These are phyloP conservation scores for Sicyos edulis DNA, from an alignment of 306 rosid species.

Conservation along the genomic window DNA sequence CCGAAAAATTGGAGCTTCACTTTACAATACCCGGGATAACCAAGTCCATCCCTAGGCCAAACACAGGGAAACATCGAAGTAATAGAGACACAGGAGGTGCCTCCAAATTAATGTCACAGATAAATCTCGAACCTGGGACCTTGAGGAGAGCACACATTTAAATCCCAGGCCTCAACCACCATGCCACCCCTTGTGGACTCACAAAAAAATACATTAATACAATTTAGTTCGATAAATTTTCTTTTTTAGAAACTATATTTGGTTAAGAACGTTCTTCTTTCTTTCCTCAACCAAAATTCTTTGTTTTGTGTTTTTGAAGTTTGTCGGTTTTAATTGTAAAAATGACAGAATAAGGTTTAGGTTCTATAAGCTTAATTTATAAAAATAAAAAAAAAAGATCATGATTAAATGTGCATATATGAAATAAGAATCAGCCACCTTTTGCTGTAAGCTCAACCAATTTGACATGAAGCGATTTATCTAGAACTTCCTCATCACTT, in stretches of 20 bases:
- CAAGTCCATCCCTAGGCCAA: no score
- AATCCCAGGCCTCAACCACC: no score
- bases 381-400: background rate
- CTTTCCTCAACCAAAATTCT: background rate
- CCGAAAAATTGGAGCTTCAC: no score
- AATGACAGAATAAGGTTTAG: background rate
- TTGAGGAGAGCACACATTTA: no score
- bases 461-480: slow-evolving; percentile 74
- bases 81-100: no score
- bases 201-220: background rate
- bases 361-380: background rate
- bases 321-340: background rate
- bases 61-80: no score
- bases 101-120: no score
- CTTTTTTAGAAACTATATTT: background rate
- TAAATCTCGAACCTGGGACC: no score
- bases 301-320: background rate
- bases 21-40: no score
- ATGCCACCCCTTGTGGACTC: no score
- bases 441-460: slow-evolving; percentile 56
- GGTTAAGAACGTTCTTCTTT: background rate
- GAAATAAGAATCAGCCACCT: slow-evolving; percentile 41
- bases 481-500: slow-evolving; percentile 57
- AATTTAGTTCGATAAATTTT: background rate
- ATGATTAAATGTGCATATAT: background rate